A percentile compares a stretch with the other conserved stretches of the same genome.
Evolutionary conservation across 371 early-diverging fungal species (phyloP).

Genomic region (Circinella minor): DNA sequence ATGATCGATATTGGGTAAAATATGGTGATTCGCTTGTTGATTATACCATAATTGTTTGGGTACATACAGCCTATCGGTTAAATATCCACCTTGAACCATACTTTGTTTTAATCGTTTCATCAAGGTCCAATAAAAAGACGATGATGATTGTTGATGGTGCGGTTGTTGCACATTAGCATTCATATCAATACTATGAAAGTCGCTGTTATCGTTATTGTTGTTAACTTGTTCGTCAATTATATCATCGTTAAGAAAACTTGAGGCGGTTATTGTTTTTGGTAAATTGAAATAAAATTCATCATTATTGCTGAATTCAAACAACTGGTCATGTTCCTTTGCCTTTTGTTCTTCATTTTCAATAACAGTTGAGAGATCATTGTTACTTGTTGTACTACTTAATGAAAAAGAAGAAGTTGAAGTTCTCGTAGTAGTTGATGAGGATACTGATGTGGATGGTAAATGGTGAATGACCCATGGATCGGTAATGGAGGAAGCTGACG

Average conservation of each 20-base stretch:
- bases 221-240: neutral
- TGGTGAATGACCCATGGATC: slow-evolving; percentile 3
- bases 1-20: slow-evolving; percentile 3
- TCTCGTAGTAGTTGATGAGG: neutral
- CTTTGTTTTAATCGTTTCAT: slow-evolving; percentile 24
- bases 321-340: no score
- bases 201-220: neutral
- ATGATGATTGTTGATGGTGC: neutral
- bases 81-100: slow-evolving; percentile 32
- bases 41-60: slow-evolving; percentile 39
- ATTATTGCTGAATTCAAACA: no score
- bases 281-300: neutral
- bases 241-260: neutral
- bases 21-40: neutral
- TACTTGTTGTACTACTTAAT: neutral
- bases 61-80: slow-evolving; percentile 27
- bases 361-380: neutral
- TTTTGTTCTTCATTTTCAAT: neutral
- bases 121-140: slow-evolving; percentile 12
- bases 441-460: neutral
- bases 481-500: neutral
- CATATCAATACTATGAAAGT: no score
- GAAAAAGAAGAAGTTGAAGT: neutral
- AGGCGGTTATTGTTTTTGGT: neutral
- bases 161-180: neutral